Evolutionary conservation across 371 early-diverging fungal genomes (phyloP), one percentile per base, ranked within the genome.

Genomic region (Zychaea mexicana): DNA sequence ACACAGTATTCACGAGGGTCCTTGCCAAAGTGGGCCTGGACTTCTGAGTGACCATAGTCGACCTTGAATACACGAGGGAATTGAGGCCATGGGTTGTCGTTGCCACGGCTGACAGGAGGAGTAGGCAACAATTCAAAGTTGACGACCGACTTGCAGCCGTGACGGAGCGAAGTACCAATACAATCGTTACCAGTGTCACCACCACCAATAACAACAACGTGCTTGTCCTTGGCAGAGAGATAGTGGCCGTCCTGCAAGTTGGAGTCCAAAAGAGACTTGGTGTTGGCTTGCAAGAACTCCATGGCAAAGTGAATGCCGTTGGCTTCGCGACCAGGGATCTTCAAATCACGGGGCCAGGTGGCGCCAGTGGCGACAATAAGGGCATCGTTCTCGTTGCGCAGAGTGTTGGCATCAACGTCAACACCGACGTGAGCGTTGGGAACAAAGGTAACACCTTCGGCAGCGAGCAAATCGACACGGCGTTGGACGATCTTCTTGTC

Each of bases 141-240:
- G 70, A 89, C 85, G 31, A 98, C 89, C 49, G 90, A 90, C 62
- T 85, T 88, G 32, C 97, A 97, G 39, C 95, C 95, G 64, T 96
- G 96, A 61, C 98, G 92, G 22, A 95, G 77, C 15, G 96, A 88
- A 13, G 98, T 97, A 59, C 91, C 98, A 57, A 96, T 94, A 78
- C 97, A 97, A 70, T 98, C 98, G 68, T 91, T 94, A 68, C 96
- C 97, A 13, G 98, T 98, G 74, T 97, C 98, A 64, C 98, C 98
- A 69, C 96, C 98, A 78, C 98, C 98, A 82, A 98, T 96, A 19
- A 98, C 96, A 66, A 98, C 81, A 0, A 98, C 98, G 61, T 93
- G 81, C 84, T 95, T 96, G 77, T 88, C 96, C 73, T 94, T 92
- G 33, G 96, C 96, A 63, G 81, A 85, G 58, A 98, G 73, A 70